Conservation (phyloP, 495 filamentous ascomycete genomes). For the Massariosphaeria phaeospora region DNA sequence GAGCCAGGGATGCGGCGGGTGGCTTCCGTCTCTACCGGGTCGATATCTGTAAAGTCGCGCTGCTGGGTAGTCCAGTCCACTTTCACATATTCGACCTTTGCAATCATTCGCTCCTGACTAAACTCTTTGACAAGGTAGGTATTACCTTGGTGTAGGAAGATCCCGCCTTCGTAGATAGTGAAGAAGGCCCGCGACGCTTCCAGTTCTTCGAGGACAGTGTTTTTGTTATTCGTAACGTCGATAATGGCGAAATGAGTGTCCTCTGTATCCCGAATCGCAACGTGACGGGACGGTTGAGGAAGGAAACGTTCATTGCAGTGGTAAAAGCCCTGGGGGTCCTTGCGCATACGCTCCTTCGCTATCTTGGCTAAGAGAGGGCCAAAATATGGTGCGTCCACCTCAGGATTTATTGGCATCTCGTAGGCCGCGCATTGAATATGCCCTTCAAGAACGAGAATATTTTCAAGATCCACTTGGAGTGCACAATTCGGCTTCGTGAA, state of each 20-base stretch:
- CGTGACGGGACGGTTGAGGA: conserved; percentile 73
- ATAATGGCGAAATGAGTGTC: conserved; percentile 91
- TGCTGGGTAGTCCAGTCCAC: conserved; percentile 95
- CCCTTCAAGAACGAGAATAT: conserved; percentile 85
- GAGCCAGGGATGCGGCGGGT: conserved; percentile 62
- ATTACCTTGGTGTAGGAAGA: conserved; percentile 92
- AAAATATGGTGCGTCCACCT: conserved; percentile 75
- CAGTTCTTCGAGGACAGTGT: conserved; percentile 88
- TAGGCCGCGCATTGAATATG: conserved; percentile 94
- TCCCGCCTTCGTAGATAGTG: conserved; percentile 93
- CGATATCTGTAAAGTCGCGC: conserved; percentile 91
- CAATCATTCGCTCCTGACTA: conserved; percentile 68
- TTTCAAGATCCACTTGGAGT: conserved; percentile 82
- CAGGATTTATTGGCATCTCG: conserved; percentile 82
- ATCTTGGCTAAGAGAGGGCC: conserved; percentile 66
- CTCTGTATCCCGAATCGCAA: conserved; percentile 87
- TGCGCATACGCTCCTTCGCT: conserved; percentile 68
- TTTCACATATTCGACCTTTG: conserved; percentile 69
- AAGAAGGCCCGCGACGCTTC: conserved; percentile 93
- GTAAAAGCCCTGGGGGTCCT: conserved; percentile 73
- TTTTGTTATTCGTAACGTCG: conserved; percentile 75
- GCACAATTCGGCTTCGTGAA: conserved; percentile 88
- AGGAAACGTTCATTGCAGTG: conserved; percentile 86
- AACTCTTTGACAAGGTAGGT: conserved; percentile 91
- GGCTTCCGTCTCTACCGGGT: conserved; percentile 81